Evolutionary conservation across 2,329 filamentous ascomycete genomes (phyloP), one percentile per base, ranked within the genome.

Genomic region (Alternaria novae-zelandiae): DNA sequence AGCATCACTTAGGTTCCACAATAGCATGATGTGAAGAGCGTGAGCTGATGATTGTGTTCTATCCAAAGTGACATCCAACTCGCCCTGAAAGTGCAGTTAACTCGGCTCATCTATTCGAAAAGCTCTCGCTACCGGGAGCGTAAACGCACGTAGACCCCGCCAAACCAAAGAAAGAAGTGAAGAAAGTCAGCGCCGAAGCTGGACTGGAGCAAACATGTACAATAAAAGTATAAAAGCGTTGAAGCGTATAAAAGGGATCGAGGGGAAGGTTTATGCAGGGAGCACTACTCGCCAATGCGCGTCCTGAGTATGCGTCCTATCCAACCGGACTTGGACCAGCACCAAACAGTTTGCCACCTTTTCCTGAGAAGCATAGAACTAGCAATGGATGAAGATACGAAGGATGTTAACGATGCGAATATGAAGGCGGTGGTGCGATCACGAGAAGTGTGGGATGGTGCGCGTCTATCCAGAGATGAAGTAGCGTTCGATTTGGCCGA

Each of bases 181-280:
- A 58, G 51, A 30, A 63, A 57, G 57, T 57, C 59, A 70, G 56
- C 54, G 59, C 55, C 54, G 46, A 61, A 56, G 60, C 61, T 47
- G 25, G 44, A 63, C 63, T 65, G 51, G 45, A 32, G 56, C 46
- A 60, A 66, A 32, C 61, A 71, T 71, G 51, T 71, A 71, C 69
- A 71, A 55, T 68, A 68, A 70, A 67, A 54, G 47, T 65, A 59
- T 68, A 60, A 66, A 26, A 41, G 57, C 32, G 54, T 59, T 23
- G 51, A 60, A 63, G 54, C 41, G 21, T 36, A 26, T 32, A 46
- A 63, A 62, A 65, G 58, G 66, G 46, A 26, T 45, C 17, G n/a
- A 32, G 55, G 56, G 43, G 43, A 47, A 59, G 43, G 54, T 68
- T 63, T 68, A 70, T 58, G 55, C 58, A 56, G 60, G 47, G 30